phyloP scores from a whole-genome alignment of 148 eudicot species.

The Dysphania ambrosioides region DNA sequence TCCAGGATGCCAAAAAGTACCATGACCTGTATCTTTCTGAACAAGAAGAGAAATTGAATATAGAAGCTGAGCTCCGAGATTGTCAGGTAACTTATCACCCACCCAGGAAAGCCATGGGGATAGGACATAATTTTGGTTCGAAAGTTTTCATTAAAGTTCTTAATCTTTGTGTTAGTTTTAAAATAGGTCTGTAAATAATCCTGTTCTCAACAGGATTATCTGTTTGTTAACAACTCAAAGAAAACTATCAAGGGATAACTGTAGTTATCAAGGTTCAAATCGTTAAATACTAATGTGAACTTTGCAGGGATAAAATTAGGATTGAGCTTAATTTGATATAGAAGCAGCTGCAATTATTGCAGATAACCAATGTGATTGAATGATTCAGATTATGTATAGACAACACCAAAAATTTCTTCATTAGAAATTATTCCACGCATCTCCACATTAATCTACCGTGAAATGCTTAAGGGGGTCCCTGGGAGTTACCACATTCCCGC shows the following conservation, averaged over 20 bases:
- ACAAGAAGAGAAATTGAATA: constrained; percentile 64
- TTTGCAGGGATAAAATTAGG: background rate
- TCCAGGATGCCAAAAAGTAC: constrained; percentile 58
- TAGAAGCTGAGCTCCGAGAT: constrained; percentile 55
- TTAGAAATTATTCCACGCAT: background rate
- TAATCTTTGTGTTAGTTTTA: background rate
- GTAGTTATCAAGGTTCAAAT: too few relatives aligned
- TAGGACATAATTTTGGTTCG: background rate
- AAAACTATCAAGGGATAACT: too few relatives aligned
- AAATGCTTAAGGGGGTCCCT: too few relatives aligned
- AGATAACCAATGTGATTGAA: background rate
- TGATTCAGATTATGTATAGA: background rate
- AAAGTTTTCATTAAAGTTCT: background rate
- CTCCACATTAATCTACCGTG: background rate
- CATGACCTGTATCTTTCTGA: constrained; percentile 60
- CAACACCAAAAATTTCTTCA: background rate
- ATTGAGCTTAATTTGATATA: background rate
- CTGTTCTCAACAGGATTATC: background rate
- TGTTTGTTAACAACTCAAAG: too few relatives aligned
- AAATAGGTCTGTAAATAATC: background rate
- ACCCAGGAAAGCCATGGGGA: background rate
- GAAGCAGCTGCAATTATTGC: background rate
- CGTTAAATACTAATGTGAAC: too few relatives aligned
- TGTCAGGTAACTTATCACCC: constrained; percentile 53
- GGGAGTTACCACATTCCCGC: too few relatives aligned